These are phyloP conservation scores for Aspergillus fischeri DNA, from an alignment of 2,329 filamentous ascomycete species.

Conservation along the genomic window DNA sequence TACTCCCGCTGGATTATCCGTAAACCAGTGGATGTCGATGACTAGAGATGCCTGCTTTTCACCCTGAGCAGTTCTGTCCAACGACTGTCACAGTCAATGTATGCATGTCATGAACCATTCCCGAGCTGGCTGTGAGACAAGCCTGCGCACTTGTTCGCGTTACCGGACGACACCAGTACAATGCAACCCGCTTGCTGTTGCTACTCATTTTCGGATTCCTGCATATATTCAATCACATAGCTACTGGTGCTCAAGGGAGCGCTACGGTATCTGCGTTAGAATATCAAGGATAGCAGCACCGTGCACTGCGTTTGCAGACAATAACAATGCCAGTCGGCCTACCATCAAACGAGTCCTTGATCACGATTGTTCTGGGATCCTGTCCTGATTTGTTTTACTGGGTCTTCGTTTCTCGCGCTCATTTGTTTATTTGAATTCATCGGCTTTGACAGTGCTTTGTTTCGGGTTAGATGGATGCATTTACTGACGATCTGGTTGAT, in stretches of 20 bases:
- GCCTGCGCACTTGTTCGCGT: not conserved
- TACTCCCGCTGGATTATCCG: slow-evolving; percentile 21
- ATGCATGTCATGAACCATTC: slow-evolving; percentile 8
- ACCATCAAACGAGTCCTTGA: not conserved
- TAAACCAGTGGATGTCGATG: slow-evolving; percentile 24
- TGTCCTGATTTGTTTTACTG: not conserved
- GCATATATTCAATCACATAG: not conserved
- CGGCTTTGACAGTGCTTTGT: not conserved
- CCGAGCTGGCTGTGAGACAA: not conserved
- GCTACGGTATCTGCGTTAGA: not conserved
- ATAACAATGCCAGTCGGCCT: not conserved
- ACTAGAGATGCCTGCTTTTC: slow-evolving; percentile 14
- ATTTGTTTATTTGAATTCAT: not conserved
- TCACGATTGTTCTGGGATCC: not conserved
- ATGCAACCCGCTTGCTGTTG: not conserved
- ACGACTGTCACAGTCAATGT: slow-evolving; percentile 9
- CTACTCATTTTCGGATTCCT: not conserved
- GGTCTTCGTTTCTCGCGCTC: not conserved
- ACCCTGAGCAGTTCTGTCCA: slow-evolving; percentile 2
- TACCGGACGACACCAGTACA: not conserved
- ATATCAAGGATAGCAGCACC: not conserved
- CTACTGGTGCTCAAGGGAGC: not conserved
- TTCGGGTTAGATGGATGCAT: slow-evolving; percentile 1
- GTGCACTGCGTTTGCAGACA: not conserved
- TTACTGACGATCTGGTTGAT: slow-evolving; percentile 34